A percentile compares a stretch with the other conserved stretches of the same genome.
These are phyloP conservation scores for Chimonanthus praecox DNA, from an alignment of 164 flowering plant species.

Conservation along the genomic window DNA sequence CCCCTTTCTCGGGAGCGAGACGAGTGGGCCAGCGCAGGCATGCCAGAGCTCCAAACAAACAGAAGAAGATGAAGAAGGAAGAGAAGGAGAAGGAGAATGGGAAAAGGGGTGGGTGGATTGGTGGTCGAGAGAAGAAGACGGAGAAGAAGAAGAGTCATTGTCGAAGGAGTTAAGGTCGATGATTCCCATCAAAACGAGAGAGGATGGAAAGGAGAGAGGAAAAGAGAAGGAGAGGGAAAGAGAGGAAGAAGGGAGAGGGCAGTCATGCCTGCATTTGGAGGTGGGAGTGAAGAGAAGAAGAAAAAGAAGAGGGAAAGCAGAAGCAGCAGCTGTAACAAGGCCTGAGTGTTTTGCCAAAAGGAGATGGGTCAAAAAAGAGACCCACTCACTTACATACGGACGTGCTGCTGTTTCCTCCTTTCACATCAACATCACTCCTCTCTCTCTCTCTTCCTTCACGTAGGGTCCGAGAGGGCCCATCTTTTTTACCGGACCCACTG, in stretches of 20 bases:
- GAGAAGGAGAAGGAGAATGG: too few species aligned
- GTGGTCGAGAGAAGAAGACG: slow-evolving; percentile 16
- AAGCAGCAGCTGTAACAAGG: slow-evolving; percentile 6
- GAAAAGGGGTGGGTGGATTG: too few species aligned
- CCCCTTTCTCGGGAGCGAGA: slow-evolving; percentile 79
- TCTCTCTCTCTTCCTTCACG: background rate
- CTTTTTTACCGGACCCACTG: too few species aligned
- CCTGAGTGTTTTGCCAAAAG: slow-evolving; percentile 17
- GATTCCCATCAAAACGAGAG: slow-evolving; percentile 35
- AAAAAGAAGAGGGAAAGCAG: slow-evolving; percentile 2
- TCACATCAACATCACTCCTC: background rate
- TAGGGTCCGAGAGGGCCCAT: background rate
- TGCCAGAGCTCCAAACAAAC: slow-evolving; percentile 97
- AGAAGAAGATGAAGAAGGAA: slow-evolving; percentile 21
- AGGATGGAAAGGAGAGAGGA: slow-evolving; percentile 3
- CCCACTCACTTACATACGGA: slow-evolving; percentile 6
- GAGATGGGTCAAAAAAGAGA: slow-evolving; percentile 14
- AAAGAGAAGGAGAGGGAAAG: slow-evolving; percentile 23
- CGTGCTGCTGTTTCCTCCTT: slow-evolving; percentile 11
- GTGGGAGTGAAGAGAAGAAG: background rate
- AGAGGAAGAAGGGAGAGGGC: slow-evolving; percentile 6
- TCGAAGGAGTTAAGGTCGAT: slow-evolving; percentile 52
- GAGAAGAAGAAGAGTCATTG: slow-evolving; percentile 22
- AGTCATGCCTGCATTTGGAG: slow-evolving; percentile 4
- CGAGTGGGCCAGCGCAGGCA: slow-evolving; percentile 91